Evolutionary conservation across 116 monocot species (phyloP), one percentile per base, ranked within the genome.

Genomic region (Papilionanthe hybrid): DNA sequence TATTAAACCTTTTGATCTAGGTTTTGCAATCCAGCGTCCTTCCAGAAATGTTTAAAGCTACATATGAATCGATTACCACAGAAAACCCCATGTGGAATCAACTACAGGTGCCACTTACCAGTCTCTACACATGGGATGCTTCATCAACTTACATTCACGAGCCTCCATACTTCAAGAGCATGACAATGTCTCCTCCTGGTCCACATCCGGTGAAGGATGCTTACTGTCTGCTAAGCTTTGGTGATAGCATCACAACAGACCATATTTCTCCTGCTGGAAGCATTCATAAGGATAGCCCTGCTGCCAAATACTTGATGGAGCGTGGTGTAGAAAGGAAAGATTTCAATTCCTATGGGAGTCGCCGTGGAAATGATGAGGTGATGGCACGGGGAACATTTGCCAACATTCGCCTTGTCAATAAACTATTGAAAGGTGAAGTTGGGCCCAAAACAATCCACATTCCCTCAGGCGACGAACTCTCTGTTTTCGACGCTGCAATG

Each of bases 331-430:
- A 84, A 7, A 86, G 75, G 17, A 89, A 71, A 42, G 87, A 88
- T 58, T 91, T 93, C 82, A 91, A 89, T 42, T 89, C 91, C n/a
- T 93, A 93, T 83, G 93, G 93, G 15, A 87, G 88, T 55, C 85
- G 89, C 9, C 89, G 93, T 77, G 89, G 91, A 19, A 93, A 91
- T 83, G 83, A 91, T 80, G 89, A 91, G 77, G 79, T 93, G 37
- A 89, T 93, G 93, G 87, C 84, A 20, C 81, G 93, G 76, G 90
- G 93, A 45, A 89, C 93, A 7, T 93, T 93, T 87, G 90, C 90
- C 5, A 93, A 93, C 57, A 90, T 90, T 69, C 87, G 89, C 57
- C 30, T 93, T 68, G 86, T 93, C 1, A 93, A 90, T 84, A 93
- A 93, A 68, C 81, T 87, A 41, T 42, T 90, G 81, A 87, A 85